Evolutionary conservation across 1,284 basidiomycete species (phyloP), one percentile per base, ranked within the genome.

Genomic region (Porogramme epimiltina): DNA sequence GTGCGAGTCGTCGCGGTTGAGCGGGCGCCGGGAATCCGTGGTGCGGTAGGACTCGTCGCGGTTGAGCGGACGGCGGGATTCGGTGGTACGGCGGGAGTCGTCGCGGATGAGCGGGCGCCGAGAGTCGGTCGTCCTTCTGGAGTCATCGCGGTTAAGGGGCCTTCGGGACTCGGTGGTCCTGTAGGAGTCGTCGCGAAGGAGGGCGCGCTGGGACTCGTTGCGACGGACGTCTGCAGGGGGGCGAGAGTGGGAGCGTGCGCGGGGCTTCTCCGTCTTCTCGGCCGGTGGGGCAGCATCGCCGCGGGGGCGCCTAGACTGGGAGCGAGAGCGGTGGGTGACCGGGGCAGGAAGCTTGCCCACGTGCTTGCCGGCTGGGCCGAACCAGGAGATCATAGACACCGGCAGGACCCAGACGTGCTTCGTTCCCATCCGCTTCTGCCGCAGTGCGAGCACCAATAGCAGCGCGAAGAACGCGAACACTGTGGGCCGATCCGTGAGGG

Each of bases 321-420:
- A 70, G 52, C 68, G 66, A 20, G 54, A 65, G 28, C 63, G 63
- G 43, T 63, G 62, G 23, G 69, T 71, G 45, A 67, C 70, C 15
- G 73, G 73, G 22, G 62, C 61, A 6, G 72, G 69, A 37, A 72
- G 66, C 49, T 65, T 63, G 52, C 54, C 53, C 36, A 58, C 52
- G 41, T 62, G 58, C 58, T 72, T 70, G 54, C 58, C 60, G 23
- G 55, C 52, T 43, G 54, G 59, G 18, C 58, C 74, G 58, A 89
- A 87, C 87, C 86, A 89, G 47, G 85, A 81, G 66, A 82, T 85
- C 22, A 78, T 76, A 11, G 88, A 87, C 42, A 89, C 86, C 16
- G 89, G 83, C 10, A 78, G 77, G 55, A 82, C 73, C 89, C 88
- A 91, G 73, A 91, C 85, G 59, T 84, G 78, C 55, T 77, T 76